A percentile compares a stretch with the other conserved stretches of the same genome.
Evolutionary conservation across 306 rosid species (phyloP).

Genomic region (Erythrophleum fordii): DNA sequence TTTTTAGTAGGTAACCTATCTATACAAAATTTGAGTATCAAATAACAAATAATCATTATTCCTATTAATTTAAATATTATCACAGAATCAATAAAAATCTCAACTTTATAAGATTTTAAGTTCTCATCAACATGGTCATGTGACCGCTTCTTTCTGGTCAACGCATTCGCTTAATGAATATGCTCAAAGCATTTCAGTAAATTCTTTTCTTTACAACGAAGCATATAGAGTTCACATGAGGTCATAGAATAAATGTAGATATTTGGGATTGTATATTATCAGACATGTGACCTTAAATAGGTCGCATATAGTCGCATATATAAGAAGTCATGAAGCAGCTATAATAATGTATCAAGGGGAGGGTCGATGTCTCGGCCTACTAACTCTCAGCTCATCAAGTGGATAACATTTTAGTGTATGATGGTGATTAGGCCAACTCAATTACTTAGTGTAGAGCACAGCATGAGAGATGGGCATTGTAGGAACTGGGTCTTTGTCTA

Average conservation of each 20-base stretch:
- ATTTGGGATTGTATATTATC: not conserved
- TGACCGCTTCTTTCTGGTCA: not conserved
- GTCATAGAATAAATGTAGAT: too few relatives aligned
- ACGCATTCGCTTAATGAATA: not conserved
- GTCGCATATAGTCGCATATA: not conserved
- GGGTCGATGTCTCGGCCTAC: conserved; percentile 5
- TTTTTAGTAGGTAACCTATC: too few relatives aligned
- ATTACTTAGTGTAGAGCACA: not conserved
- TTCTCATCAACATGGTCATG: too few relatives aligned
- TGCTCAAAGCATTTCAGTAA: conserved; percentile 20
- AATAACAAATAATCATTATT: too few relatives aligned
- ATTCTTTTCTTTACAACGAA: conserved; percentile 33
- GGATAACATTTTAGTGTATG: conserved; percentile 36
- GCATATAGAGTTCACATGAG: conserved; percentile 31
- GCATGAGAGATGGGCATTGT: conserved; percentile 21
- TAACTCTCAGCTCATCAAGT: not conserved
- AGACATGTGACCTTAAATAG: conserved; percentile 24
- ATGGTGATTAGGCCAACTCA: conserved; percentile 6
- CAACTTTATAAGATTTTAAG: too few relatives aligned
- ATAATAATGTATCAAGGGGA: not conserved
- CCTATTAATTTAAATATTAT: too few relatives aligned
- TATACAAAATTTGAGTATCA: too few relatives aligned
- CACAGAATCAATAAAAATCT: too few relatives aligned
- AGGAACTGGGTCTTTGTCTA: conserved; percentile 10
- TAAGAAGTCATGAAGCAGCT: conserved; percentile 25